phyloP scores from a whole-genome alignment of 1,139 yeast genomes.

The Saccharomyces uvarum region DNA sequence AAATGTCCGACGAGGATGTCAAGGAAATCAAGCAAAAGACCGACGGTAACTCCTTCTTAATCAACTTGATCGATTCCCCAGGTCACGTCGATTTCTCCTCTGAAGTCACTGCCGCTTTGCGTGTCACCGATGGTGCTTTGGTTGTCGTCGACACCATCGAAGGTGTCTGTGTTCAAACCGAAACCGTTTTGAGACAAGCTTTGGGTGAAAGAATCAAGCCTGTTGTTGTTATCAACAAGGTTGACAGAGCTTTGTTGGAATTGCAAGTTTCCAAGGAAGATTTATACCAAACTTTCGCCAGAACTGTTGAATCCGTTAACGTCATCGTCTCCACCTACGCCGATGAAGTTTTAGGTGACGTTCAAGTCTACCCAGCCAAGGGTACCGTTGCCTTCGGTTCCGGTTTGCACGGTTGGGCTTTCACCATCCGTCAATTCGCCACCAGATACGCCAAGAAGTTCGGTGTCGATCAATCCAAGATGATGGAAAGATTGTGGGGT shows the following conservation, averaged over 20 bases:
- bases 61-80: constrained; percentile 98
- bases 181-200: constrained; percentile 98
- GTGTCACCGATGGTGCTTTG: constrained; percentile 99
- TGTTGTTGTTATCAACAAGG: constrained; percentile 96
- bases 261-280: constrained; percentile 98
- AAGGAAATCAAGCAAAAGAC: constrained; percentile 96
- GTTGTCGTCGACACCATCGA: constrained; percentile 98
- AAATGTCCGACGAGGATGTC: constrained; percentile 82
- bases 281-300: constrained; percentile 93
- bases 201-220: constrained; percentile 99
- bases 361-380: constrained; percentile 96
- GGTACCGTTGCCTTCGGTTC: constrained; percentile 99
- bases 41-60: constrained; percentile 87
- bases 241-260: constrained; percentile 98
- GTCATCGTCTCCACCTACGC: constrained; percentile 94
- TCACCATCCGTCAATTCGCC: constrained; percentile 99
- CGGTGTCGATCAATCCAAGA: constrained; percentile 96
- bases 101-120: constrained; percentile 98
- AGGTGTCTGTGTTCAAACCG: constrained; percentile 99
- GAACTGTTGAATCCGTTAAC: constrained; percentile 99
- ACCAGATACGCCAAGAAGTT: constrained; percentile 97
- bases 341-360: constrained; percentile 88
- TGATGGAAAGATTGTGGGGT: constrained; percentile 99
- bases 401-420: constrained; percentile 99
- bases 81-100: constrained; percentile 99